Evolutionary conservation across 306 rosid genomes (phyloP).

Genomic region (Dryas drummondii): DNA sequence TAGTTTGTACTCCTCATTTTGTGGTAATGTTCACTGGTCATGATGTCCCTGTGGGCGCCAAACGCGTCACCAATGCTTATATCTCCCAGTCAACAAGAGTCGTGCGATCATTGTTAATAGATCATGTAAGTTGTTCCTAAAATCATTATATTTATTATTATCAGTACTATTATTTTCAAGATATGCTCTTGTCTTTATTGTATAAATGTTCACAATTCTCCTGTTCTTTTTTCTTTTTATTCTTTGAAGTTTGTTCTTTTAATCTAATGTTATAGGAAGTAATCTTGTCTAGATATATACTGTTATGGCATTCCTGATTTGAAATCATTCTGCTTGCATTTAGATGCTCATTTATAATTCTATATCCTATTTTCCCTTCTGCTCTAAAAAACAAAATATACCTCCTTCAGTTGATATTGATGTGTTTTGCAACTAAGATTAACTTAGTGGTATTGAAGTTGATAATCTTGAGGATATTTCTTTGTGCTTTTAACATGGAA

Average conservation of each 20-base stretch:
- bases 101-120: slow-evolving; percentile 69
- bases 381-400: not conserved
- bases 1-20: slow-evolving; percentile 82
- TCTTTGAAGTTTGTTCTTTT: not conserved
- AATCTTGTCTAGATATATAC: not conserved
- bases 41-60: slow-evolving; percentile 48
- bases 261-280: not conserved
- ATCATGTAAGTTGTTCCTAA: slow-evolving; percentile 57
- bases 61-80: slow-evolving; percentile 57
- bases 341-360: no score
- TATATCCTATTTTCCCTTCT: not conserved
- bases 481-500: no score
- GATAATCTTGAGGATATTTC: no score
- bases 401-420: no score
- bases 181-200: not conserved
- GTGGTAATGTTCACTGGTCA: slow-evolving; percentile 84
- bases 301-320: not conserved
- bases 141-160: not conserved
- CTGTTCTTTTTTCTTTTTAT: not conserved
- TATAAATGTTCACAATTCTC: not conserved
- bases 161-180: not conserved
- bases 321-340: not conserved
- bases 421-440: no score
- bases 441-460: no score
- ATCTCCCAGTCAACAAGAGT: slow-evolving; percentile 85